These are phyloP conservation scores for Trifolium pratense DNA, from an alignment of 306 rosid genomes.

Conservation along the genomic window DNA sequence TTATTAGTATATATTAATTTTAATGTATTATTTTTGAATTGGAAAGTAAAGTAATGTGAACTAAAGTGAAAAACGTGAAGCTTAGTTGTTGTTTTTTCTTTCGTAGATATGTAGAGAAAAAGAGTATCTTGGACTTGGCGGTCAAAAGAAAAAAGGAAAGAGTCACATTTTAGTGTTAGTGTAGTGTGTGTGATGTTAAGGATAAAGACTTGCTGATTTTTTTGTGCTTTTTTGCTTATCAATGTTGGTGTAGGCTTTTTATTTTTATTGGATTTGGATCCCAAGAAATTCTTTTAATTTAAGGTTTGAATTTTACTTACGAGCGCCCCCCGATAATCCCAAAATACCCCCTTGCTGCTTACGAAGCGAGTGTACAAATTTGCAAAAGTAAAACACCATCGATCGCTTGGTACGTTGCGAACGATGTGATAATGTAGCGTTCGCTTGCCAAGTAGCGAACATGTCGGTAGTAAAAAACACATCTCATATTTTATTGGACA, in stretches of 20 bases:
- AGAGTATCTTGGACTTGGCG: constrained; percentile 67
- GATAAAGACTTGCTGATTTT: constrained; percentile 45
- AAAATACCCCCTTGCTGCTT: too few species aligned
- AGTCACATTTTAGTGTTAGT: constrained; percentile 50
- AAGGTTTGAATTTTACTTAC: too few species aligned
- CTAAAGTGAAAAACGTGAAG: constrained; percentile 61
- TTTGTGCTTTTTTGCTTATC: constrained; percentile 45
- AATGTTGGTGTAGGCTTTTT: constrained; percentile 49
- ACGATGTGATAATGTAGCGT: too few species aligned
- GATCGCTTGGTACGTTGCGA: too few species aligned
- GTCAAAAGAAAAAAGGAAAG: constrained; percentile 61
- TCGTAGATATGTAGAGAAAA: constrained; percentile 54
- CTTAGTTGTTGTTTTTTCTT: constrained; percentile 26
- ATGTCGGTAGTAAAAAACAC: too few species aligned
- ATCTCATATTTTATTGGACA: too few species aligned
- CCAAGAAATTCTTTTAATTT: constrained; percentile 41
- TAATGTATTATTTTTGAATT: constrained; percentile 48
- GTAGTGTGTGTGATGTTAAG: constrained; percentile 46
- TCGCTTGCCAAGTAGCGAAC: too few species aligned
- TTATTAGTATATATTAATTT: constrained; percentile 3
- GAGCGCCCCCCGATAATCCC: too few species aligned
- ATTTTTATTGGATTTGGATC: constrained; percentile 41
- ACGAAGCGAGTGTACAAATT: too few species aligned
- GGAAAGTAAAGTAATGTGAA: constrained; percentile 54
- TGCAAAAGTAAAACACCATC: too few species aligned